Conservation (phyloP, 129 eudicot genomes). For the Tanacetum coccineum region DNA sequence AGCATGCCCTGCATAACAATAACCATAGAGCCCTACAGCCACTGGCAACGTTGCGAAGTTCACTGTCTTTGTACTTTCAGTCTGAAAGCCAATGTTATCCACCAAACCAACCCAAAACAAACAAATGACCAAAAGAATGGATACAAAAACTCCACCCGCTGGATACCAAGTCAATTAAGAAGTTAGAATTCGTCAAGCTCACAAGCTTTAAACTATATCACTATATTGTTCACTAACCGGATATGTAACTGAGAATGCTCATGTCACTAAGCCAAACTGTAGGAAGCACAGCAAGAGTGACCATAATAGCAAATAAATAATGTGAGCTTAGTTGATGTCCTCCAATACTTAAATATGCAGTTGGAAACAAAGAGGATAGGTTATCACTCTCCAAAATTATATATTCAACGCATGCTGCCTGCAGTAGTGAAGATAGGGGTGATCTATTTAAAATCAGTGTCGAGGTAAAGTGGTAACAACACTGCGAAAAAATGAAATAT, state of each 20-base stretch:
- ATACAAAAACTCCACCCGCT: constrained; percentile 96
- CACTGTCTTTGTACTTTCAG: constrained; percentile 37
- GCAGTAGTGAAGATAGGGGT: constrained; percentile 19
- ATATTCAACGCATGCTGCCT: constrained; percentile 86
- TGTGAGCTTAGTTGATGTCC: constrained; percentile 43
- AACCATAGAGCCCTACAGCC: constrained; percentile 85
- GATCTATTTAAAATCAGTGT: constrained; percentile 8
- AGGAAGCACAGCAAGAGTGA: constrained; percentile 74
- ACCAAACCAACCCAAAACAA: constrained; percentile 84
- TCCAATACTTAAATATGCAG: constrained; percentile 54
- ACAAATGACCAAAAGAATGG: constrained; percentile 57
- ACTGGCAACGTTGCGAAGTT: constrained; percentile 82
- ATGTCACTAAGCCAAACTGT: constrained; percentile 82
- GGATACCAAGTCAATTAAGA: constrained; percentile 13
- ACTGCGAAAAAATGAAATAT: background rate
- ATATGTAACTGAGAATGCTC: constrained; percentile 82
- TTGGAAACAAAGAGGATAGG: constrained; percentile 77
- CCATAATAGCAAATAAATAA: constrained; percentile 54
- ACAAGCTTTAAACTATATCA: background rate
- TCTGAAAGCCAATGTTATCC: constrained; percentile 54
- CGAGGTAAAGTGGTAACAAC: background rate
- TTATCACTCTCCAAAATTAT: constrained; percentile 93
- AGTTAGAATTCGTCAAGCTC: constrained; percentile 1
- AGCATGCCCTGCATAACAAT: constrained; percentile 92
- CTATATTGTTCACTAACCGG: constrained; percentile 42